Evolutionary conservation across 2,329 filamentous ascomycete genomes (phyloP).

Genomic region (Hymenoscyphus repandus): DNA sequence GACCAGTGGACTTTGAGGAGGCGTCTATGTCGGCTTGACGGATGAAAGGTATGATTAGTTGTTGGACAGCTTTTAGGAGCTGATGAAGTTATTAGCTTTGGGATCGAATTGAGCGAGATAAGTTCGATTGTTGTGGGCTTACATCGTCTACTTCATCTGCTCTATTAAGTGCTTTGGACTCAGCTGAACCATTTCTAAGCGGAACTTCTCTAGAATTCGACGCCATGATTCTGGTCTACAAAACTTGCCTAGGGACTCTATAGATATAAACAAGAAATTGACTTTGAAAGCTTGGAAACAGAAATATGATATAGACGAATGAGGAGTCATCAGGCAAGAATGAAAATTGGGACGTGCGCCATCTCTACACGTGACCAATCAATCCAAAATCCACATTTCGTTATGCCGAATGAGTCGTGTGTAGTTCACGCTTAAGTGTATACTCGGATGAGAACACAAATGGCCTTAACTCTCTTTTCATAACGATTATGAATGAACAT

Average conservation of each 20-base stretch:
- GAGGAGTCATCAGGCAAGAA: no score
- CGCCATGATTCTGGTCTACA: not conserved
- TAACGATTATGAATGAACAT: no score
- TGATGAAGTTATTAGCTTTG: constrained; percentile 32
- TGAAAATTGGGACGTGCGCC: no score
- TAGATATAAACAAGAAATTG: not conserved
- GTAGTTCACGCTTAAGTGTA: no score
- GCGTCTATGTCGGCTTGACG: constrained; percentile 62
- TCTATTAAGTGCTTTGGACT: constrained; percentile 25
- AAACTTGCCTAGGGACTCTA: no score
- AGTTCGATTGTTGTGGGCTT: constrained; percentile 20
- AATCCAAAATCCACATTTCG: no score
- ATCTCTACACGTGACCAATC: no score
- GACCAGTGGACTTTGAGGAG: constrained; percentile 47
- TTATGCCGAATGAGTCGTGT: no score
- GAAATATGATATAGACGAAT: no score
- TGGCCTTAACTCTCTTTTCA: no score
- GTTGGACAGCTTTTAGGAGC: constrained; percentile 64
- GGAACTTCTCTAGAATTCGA: not conserved
- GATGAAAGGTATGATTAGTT: constrained; percentile 67
- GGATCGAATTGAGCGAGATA: not conserved
- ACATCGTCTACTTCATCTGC: constrained; percentile 44
- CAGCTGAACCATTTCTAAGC: not conserved
- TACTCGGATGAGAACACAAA: no score
- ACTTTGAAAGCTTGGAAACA: not conserved